phyloP scores from a whole-genome alignment of 2,329 filamentous ascomycete species.

The Aspergillus fischeri region DNA sequence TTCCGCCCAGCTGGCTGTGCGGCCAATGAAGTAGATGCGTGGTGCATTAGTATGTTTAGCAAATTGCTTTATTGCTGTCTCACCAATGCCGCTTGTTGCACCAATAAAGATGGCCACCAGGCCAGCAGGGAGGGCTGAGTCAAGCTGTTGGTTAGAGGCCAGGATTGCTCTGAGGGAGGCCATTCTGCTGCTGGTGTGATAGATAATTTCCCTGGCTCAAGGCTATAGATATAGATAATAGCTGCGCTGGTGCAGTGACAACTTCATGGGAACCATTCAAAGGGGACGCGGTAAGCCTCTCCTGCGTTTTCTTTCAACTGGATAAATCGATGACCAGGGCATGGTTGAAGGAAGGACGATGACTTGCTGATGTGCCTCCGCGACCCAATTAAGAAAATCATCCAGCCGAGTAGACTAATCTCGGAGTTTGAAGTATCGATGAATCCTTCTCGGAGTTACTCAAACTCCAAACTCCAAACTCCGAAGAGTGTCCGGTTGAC shows the following conservation, averaged over 20 bases:
- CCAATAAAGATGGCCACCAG: conserved; percentile 5
- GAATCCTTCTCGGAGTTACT: too few relatives aligned
- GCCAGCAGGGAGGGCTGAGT: conserved; percentile 16
- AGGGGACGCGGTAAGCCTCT: neutral
- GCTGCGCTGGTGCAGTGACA: neutral
- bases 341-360: neutral
- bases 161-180: conserved; percentile 29
- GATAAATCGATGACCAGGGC: neutral
- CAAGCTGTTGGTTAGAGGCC: conserved; percentile 30
- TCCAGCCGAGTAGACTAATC: neutral
- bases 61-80: too few relatives aligned
- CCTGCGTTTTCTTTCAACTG: neutral
- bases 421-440: neutral
- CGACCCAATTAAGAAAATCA: neutral
- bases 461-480: too few relatives aligned
- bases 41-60: too few relatives aligned
- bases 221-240: neutral
- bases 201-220: neutral
- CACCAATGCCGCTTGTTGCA: too few relatives aligned
- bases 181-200: conserved; percentile 16
- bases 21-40: too few relatives aligned
- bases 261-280: neutral
- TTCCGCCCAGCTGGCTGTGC: too few relatives aligned
- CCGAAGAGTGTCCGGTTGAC: too few relatives aligned
- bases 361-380: too few relatives aligned